Evolutionary conservation across 2,329 filamentous ascomycete genomes (phyloP).

Genomic region (Verticillium isaacii): DNA sequence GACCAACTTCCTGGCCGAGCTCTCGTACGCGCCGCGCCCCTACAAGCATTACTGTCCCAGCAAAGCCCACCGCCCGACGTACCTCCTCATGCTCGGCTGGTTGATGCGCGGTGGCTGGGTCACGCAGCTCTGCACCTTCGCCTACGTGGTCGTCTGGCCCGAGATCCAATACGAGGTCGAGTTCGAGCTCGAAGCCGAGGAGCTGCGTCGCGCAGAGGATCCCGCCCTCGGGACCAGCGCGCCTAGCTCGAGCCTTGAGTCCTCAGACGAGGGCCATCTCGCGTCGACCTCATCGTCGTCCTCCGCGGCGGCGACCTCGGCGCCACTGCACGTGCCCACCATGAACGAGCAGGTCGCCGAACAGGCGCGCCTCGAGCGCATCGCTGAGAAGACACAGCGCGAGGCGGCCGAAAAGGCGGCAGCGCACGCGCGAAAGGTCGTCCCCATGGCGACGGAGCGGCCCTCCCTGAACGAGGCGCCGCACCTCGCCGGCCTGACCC

Average conservation of each 20-base stretch:
- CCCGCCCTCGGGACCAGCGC: constrained; percentile 6
- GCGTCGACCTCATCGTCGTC: constrained; percentile 4
- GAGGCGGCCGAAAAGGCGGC: constrained; percentile 50
- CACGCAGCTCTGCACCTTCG: constrained; percentile 86
- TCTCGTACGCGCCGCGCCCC: constrained; percentile 75
- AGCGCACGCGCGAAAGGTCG: constrained; percentile 45
- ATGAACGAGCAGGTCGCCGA: constrained; percentile 54
- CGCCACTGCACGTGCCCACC: constrained; percentile 24
- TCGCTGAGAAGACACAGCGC: constrained; percentile 50
- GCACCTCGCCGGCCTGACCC: constrained; percentile 52
- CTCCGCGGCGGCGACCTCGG: constrained; percentile 7
- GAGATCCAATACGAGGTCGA: constrained; percentile 80
- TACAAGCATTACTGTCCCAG: constrained; percentile 83
- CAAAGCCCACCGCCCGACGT: constrained; percentile 80
- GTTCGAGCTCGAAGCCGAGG: constrained; percentile 62
- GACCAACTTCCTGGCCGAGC: constrained; percentile 78
- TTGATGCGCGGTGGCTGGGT: constrained; percentile 91
- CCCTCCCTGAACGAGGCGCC: constrained; percentile 52
- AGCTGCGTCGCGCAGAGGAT: constrained; percentile 36
- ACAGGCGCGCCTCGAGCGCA: constrained; percentile 54
- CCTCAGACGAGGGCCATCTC: constrained; percentile 20
- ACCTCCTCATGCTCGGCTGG: constrained; percentile 91
- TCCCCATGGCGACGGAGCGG: constrained; percentile 45
- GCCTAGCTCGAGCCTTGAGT: constrained; percentile 12
- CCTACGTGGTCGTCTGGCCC: constrained; percentile 78